Evolutionary conservation across 345 rosid species (phyloP), one percentile per base, ranked within the genome.

Genomic region (Populus alba): DNA sequence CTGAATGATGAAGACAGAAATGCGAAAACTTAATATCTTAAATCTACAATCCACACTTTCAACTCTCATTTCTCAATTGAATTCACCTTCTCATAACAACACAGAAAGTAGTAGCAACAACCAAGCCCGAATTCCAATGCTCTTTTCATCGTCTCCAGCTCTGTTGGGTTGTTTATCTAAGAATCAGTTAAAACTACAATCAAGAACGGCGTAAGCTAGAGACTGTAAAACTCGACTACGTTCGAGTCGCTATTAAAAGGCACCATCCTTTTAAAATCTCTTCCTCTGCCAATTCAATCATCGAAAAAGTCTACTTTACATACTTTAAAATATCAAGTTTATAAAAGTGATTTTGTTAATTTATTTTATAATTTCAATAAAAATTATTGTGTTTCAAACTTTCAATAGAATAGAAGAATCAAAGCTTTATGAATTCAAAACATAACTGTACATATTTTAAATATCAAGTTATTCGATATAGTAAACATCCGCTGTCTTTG

Each of bases 261-360:
- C 99, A 94, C 84, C 91, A 77, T 27, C 97, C 94, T 95, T 33
- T 88, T 92, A 23, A 97, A 93, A 70, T 92, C 96, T 70, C 98
- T 95, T 29, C 97, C 96, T 1, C 7, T 66, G 74, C 90, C 95
- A 9, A 27, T 81, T 68, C 92, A 66, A 83, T 25, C 86, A 3
- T 57, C 66, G 35, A 81, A 86, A n/a, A 74, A 68, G 23, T 37
- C 82, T 0, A 73, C 79, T 33, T 4, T 33, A 33, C 35, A 33
- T 33, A 33, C 35, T 33, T 33, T 33, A 73, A 27, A 81, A 76
- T 79, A 16, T 62, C 49, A 47, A 15, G 1, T 51, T 75, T 55
- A 57, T 55, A 47, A 43, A 70, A 45, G 0, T 18, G 51, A 6
- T 27, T 47, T 53, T 35, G 23, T 9, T 76, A 29, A 33, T 57